Base-by-base conservation (phyloP, 2,329 filamentous ascomycete genomes). In the Aspergillus sp. region DNA sequence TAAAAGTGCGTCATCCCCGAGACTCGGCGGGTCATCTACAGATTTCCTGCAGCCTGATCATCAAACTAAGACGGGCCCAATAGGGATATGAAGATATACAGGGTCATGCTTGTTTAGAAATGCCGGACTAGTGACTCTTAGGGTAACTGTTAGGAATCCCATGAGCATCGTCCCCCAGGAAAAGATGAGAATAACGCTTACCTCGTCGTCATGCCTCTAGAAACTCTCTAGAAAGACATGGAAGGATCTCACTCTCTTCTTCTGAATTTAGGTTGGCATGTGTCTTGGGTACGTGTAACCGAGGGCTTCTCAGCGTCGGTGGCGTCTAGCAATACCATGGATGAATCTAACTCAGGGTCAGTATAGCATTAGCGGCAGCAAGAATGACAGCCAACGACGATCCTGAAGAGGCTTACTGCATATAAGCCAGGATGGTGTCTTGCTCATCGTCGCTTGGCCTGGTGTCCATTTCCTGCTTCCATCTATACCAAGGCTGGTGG, bases 31-130 rank as follows among this genome's bases (percentile, higher is more conserved):
- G 52, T 46, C 52, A 55, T 33, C 35, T 23, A 23, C 52, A 48
- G 41, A 6, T 11, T 53, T 45, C 4, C 27, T 53, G 41, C 41
- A 53, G 8, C 27, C 15, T 53, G 51, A 53, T 46, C 51, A 53
- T 31, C 51, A 31, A 43, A 33, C 41, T 31, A 35, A 27, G 12
- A 40, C 41, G 3, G 11, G 31, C 15, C 51, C 41, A 53, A 39
- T 53, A 7, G 17, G n/a, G 14, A 6, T 8, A 43, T 44, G 19
- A 8, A 21, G 5, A 6, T 37, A n/a, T 37, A 15, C 31, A 37
- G 33, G 50, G 51, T 27, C 24, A 53, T 39, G 41, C 51, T 15
- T 46, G 41, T 35, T 31, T 53, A 4, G 7, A 12, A n/a, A n/a
- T 12, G 27, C 19, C 12, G 33, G 40, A 19, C n/a, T 45, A 14